Conservation (phyloP, 164 flowering plant species). For the Brasenia schreberi region DNA sequence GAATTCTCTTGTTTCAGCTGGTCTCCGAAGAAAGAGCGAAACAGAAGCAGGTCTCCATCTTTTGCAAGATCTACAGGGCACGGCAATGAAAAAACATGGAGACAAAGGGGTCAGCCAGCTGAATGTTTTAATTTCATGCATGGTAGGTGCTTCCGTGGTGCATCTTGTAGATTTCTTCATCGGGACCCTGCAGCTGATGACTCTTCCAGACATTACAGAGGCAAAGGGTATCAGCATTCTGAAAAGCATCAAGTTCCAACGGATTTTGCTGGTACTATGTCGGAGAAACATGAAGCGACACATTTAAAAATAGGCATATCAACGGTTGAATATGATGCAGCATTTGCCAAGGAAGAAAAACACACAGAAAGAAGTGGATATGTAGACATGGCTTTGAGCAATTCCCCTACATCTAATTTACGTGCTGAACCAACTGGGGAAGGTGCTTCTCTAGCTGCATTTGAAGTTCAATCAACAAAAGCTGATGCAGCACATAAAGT, state of each 20-base stretch:
- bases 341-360: conserved; percentile 9
- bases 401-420: neutral
- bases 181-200: conserved; percentile 27
- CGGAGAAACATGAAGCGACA: conserved; percentile 5
- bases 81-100: conserved; percentile 25
- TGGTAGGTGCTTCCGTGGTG: conserved; percentile 78
- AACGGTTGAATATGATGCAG: conserved; percentile 8
- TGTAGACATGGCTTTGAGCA: neutral
- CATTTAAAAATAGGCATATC: conserved; percentile 3
- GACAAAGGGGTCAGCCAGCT: conserved; percentile 25
- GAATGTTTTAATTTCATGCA: conserved; percentile 54
- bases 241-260: conserved; percentile 20
- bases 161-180: conserved; percentile 64
- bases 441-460: conserved; percentile 2
- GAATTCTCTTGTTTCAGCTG: conserved; percentile 34
- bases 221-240: conserved; percentile 18
- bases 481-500: conserved; percentile 5
- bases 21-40: conserved; percentile 63
- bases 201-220: conserved; percentile 20
- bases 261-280: conserved; percentile 4
- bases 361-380: conserved; percentile 4
- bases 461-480: conserved; percentile 12
- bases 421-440: conserved; percentile 1
- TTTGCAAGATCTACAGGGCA: conserved; percentile 25
- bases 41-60: conserved; percentile 65